Percentiles rank a stretch among this genome's conserved stretches.
These are phyloP conservation scores for Ailanthus altissimus DNA, from an alignment of 345 rosid species.

Conservation along the genomic window DNA sequence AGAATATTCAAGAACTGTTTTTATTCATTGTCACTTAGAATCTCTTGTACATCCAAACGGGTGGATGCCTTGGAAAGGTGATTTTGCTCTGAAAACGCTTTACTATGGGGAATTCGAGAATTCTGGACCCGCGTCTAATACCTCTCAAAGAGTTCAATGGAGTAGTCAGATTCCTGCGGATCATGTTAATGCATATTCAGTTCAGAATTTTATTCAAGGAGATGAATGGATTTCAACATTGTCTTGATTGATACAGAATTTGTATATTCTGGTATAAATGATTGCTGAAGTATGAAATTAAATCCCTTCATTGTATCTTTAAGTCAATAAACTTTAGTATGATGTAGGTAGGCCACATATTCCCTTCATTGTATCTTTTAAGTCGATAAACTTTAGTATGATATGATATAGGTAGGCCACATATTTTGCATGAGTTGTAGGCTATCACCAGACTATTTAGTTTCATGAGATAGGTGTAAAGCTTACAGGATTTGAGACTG, in stretches of 20 bases:
- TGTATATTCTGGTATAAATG: neutral
- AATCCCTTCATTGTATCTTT: neutral
- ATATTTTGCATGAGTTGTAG: conserved; percentile 13
- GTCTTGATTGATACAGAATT: conserved; percentile 19
- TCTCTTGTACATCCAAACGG: conserved; percentile 65
- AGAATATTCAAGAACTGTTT: conserved; percentile 81
- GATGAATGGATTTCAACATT: conserved; percentile 61
- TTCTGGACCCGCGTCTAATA: conserved; percentile 59
- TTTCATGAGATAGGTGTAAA: neutral
- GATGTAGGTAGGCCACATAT: neutral
- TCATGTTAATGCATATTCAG: conserved; percentile 50
- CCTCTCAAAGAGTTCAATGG: conserved; percentile 65
- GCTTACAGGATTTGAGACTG: too few species aligned
- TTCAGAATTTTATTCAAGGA: conserved; percentile 87
- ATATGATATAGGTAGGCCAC: neutral
- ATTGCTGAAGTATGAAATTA: neutral
- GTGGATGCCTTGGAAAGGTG: conserved; percentile 83
- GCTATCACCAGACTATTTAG: neutral
- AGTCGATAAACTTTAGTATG: neutral
- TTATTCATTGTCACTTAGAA: conserved; percentile 54
- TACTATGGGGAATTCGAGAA: conserved; percentile 80
- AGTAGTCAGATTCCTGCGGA: conserved; percentile 66
- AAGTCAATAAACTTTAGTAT: neutral
- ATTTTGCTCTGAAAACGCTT: conserved; percentile 68
- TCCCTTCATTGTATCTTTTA: neutral